Percentiles rank a stretch among this genome's conserved stretches.
These are phyloP conservation scores for Hericium rajendrae DNA, from an alignment of 768 basidiomycete species.

Conservation along the genomic window DNA sequence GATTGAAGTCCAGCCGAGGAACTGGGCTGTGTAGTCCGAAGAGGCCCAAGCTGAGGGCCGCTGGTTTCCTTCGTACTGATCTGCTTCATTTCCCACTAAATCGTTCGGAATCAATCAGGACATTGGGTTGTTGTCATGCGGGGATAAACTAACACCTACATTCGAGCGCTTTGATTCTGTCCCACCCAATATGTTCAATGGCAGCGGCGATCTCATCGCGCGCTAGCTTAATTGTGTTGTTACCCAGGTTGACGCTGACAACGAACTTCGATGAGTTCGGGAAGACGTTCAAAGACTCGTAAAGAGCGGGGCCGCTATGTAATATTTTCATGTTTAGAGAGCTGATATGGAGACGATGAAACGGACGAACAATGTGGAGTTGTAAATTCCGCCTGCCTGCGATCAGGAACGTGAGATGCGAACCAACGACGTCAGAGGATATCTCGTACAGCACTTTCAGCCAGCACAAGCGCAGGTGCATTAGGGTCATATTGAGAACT, in stretches of 20 bases:
- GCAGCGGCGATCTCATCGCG: constrained; percentile 18
- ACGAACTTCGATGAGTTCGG: constrained; percentile 18
- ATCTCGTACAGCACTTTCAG: constrained; percentile 16
- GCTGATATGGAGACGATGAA: neutral
- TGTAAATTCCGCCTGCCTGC: constrained; percentile 21
- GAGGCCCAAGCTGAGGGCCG: constrained; percentile 16
- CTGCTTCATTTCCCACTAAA: constrained; percentile 20
- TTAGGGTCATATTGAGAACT: constrained; percentile 17
- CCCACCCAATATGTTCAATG: constrained; percentile 16
- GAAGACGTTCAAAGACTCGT: constrained; percentile 19
- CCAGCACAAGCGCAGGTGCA: constrained; percentile 15
- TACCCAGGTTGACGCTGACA: constrained; percentile 23
- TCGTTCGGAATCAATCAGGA: neutral
- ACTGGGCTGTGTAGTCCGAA: constrained; percentile 17
- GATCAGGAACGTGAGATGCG: neutral
- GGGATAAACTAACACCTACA: constrained; percentile 8
- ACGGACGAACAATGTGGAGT: constrained; percentile 17
- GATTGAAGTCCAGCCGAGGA: constrained; percentile 19
- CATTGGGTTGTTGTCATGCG: neutral
- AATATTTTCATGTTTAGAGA: neutral
- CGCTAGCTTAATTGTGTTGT: constrained; percentile 20
- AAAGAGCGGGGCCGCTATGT: constrained; percentile 19
- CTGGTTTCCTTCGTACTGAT: constrained; percentile 17
- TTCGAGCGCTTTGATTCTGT: constrained; percentile 19
- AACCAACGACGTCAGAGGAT: neutral